Base-by-base conservation (phyloP, 805 yeast genomes). In the Candida parachauliodes region DNA sequence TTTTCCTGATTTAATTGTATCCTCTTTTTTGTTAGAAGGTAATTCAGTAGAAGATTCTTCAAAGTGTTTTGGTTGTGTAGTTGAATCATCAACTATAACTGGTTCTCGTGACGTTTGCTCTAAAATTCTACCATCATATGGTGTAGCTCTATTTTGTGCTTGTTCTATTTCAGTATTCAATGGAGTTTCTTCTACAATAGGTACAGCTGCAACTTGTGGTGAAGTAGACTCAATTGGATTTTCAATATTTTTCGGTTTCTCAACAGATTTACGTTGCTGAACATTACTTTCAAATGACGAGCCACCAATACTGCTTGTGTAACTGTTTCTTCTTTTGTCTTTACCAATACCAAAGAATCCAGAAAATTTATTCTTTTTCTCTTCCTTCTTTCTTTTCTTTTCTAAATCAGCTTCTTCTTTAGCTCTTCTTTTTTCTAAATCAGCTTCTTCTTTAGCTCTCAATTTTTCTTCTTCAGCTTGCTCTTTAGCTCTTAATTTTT, bases 401-500 rank as follows among this genome's bases (percentile, higher is more conserved):
- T 25, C 38, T 15, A 35, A 38, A 20, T 40, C 30, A 7, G 19
- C 31, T 14, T 24, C 21, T 26, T 22, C 42, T 18, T 40, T 32
- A 2, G 28, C 32, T 14, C 20, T 14, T 26, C 32, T 23, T 18
- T 39, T 31, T 16, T 39, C 43, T 30, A 31, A 29, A 8, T 39
- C 40, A 8, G 18, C 34, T 24, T 32, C 20, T 15, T 37, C 43
- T 19, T 30, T 34, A 8, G 32, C 38, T 28, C 19, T 10, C 21
- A 18, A 12, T 21, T 35, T 37, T 25, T 37, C 39, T 25, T 28
- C 29, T 12, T 30, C 28, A 4, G 14, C 34, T 30, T 19, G 21
- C 30, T 36, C 40, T 28, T 32, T 40, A 12, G 26, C 37, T 28
- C 24, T 29, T 29, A 18, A 33, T 16, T 28, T 39, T 21, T 27